A percentile compares a stretch with the other conserved stretches of the same genome.
These are phyloP conservation scores for Physocladia obscura DNA, from an alignment of 192 early-diverging fungal species.

Conservation along the genomic window DNA sequence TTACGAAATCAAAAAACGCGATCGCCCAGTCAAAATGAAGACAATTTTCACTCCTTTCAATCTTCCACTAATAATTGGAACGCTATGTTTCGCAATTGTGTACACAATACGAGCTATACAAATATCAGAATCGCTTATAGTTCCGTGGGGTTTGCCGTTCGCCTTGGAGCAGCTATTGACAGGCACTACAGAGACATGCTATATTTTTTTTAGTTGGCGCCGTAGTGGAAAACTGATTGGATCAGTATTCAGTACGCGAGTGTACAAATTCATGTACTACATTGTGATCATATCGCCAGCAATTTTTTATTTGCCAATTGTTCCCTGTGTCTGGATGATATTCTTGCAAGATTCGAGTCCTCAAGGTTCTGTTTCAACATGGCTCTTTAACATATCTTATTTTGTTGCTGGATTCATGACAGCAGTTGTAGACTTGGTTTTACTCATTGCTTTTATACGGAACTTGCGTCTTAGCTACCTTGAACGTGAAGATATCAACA, in stretches of 20 bases:
- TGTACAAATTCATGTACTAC: constrained; percentile 19
- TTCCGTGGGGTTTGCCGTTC: not conserved
- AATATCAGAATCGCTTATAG: not conserved
- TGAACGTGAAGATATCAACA: not conserved
- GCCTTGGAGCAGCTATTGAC: not conserved
- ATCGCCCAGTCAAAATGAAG: not conserved
- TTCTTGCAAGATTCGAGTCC: not conserved
- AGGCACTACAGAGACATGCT: not conserved
- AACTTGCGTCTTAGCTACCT: not conserved
- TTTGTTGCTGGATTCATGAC: not conserved
- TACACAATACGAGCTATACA: not conserved
- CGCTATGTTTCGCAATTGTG: not conserved
- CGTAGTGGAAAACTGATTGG: constrained; percentile 10
- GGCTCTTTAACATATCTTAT: not conserved
- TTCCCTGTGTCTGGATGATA: not conserved
- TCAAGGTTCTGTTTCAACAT: not conserved
- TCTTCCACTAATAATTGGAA: not conserved
- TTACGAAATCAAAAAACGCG: not conserved
- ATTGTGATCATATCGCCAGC: not conserved
- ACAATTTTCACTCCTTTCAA: constrained; percentile 19
- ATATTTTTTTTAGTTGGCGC: constrained; percentile 7
- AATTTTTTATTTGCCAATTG: not conserved
- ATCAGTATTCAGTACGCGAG: not conserved
- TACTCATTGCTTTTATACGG: constrained; percentile 4
- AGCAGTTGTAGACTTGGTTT: not conserved